Evolutionary conservation across 148 eudicot species (phyloP).

Genomic region (Salicornia ramosissima): DNA sequence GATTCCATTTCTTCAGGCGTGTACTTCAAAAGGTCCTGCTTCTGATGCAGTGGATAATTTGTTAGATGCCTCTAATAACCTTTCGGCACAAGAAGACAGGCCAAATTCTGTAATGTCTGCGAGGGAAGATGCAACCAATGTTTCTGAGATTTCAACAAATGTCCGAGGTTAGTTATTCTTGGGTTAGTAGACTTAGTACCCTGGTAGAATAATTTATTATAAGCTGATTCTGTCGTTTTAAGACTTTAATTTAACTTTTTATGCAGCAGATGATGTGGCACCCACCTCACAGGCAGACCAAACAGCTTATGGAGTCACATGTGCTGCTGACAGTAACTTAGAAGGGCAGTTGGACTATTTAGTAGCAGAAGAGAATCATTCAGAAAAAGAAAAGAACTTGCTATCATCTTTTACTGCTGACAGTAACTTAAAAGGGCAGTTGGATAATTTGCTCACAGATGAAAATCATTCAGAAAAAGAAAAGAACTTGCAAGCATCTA

Average conservation of each 20-base stretch:
- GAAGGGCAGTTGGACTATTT: conserved; percentile 28
- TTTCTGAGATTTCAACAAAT: conserved; percentile 27
- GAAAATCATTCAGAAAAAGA: conserved; percentile 29
- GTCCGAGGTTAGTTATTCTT: conserved; percentile 35
- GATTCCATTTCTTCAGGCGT: conserved; percentile 44
- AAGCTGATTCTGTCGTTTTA: background rate
- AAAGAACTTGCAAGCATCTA: conserved; percentile 25
- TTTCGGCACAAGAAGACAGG: conserved; percentile 24
- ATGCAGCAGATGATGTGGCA: conserved; percentile 29
- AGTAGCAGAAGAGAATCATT: conserved; percentile 20
- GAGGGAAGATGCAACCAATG: conserved; percentile 27
- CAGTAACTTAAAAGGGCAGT: conserved; percentile 26
- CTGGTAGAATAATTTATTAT: background rate
- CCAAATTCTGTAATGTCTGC: conserved; percentile 22
- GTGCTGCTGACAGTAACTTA: conserved; percentile 19
- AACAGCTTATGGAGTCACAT: conserved; percentile 21
- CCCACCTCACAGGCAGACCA: conserved; percentile 25
- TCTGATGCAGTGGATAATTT: conserved; percentile 26
- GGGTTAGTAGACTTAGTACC: conserved; percentile 15
- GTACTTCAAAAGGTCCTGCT: conserved; percentile 34
- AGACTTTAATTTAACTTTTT: conserved; percentile 16
- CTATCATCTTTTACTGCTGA: conserved; percentile 18
- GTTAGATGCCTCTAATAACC: conserved; percentile 24
- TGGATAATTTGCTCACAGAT: conserved; percentile 19
- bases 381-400: conserved; percentile 28